Evolutionary conservation across 495 filamentous ascomycete species (phyloP).

Genomic region (Hyaloscypha finlandica): DNA sequence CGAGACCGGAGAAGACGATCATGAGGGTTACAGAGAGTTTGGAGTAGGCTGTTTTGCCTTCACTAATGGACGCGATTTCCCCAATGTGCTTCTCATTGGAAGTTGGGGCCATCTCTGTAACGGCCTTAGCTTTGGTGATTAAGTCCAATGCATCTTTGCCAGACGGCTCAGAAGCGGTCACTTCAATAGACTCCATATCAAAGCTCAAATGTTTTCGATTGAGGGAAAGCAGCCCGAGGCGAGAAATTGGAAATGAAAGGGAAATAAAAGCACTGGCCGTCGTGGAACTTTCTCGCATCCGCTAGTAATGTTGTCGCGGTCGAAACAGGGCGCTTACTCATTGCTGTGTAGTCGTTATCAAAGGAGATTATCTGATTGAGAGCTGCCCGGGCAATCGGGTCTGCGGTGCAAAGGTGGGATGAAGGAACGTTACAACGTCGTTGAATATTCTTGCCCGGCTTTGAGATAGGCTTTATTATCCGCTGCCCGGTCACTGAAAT

Average conservation of each 20-base stretch:
- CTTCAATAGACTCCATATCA: background rate
- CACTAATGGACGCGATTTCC: background rate
- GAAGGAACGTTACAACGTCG: background rate
- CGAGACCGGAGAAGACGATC: slow-evolving; percentile 38
- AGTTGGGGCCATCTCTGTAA: background rate
- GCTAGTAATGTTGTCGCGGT: background rate
- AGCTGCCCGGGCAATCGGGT: background rate
- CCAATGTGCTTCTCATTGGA: background rate
- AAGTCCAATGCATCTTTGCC: background rate
- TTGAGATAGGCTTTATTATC: background rate
- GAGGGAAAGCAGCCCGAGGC: background rate
- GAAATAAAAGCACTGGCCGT: background rate
- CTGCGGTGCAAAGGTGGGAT: background rate
- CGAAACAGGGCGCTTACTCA: background rate
- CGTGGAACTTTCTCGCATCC: background rate
- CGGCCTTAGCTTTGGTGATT: background rate
- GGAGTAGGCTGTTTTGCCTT: slow-evolving; percentile 34
- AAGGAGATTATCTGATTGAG: background rate
- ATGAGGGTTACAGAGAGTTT: slow-evolving; percentile 39
- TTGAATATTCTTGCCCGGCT: background rate
- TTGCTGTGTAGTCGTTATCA: background rate
- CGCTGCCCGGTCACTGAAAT: background rate
- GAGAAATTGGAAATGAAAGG: background rate
- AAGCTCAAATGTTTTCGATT: background rate
- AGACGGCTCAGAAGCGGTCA: background rate